Percentiles rank a stretch among this genome's conserved stretches.
phyloP scores from a whole-genome alignment of 1,284 basidiomycete species.

The Ceratobasidium sp. region DNA sequence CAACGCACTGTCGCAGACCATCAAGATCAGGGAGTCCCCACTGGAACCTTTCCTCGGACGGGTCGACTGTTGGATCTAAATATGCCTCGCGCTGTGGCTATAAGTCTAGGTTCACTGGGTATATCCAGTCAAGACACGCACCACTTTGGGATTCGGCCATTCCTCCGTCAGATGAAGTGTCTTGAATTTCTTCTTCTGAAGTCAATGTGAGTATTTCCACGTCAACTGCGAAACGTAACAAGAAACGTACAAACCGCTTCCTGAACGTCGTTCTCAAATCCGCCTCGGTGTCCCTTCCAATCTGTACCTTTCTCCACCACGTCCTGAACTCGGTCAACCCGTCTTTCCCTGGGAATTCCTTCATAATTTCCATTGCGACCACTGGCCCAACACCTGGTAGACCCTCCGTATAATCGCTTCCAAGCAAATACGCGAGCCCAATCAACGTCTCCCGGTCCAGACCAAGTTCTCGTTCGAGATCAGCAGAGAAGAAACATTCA shows the following conservation, averaged over 20 bases:
- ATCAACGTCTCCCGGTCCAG: constrained; percentile 89
- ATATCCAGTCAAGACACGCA: constrained; percentile 56
- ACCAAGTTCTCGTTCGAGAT: constrained; percentile 89
- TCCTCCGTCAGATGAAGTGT: constrained; percentile 79
- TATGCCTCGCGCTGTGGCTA: constrained; percentile 85
- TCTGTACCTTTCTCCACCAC: constrained; percentile 98
- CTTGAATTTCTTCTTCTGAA: constrained; percentile 89
- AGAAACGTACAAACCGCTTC: constrained; percentile 79
- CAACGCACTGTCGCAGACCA: constrained; percentile 78
- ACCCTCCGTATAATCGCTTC: constrained; percentile 98
- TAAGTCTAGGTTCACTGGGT: not conserved
- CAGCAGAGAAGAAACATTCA: constrained; percentile 89
- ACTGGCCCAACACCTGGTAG: constrained; percentile 95
- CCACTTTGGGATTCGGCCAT: constrained; percentile 93
- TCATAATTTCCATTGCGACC: constrained; percentile 93
- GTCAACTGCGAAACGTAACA: not conserved
- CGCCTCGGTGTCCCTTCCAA: constrained; percentile 79
- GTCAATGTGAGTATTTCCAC: not conserved
- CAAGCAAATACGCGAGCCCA: constrained; percentile 90
- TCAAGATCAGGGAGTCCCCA: constrained; percentile 98
- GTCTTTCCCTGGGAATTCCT: constrained; percentile 87
- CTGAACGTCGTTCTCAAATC: constrained; percentile 82
- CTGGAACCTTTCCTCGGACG: constrained; percentile 92
- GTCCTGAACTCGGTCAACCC: constrained; percentile 88
- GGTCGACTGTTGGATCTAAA: constrained; percentile 88